Conservation (phyloP, 1,139 yeast genomes). For the Blastobotrys arbuscula region DNA sequence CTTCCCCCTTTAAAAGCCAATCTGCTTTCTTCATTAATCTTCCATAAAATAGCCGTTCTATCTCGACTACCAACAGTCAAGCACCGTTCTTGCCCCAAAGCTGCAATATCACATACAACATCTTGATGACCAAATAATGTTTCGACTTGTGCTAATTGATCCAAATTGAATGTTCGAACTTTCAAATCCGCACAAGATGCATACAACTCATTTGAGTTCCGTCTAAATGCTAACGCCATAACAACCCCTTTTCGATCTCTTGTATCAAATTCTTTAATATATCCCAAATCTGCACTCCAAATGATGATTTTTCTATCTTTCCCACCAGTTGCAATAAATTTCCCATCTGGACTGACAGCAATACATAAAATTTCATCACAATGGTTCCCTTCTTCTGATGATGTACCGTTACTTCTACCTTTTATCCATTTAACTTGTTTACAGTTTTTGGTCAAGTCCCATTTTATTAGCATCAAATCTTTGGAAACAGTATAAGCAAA, state of each 20-base stretch:
- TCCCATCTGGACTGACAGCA: slow-evolving; percentile 85
- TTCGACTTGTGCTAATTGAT: slow-evolving; percentile 84
- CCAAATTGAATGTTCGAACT: slow-evolving; percentile 79
- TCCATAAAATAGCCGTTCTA: slow-evolving; percentile 94
- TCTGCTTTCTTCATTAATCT: slow-evolving; percentile 89
- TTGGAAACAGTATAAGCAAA: slow-evolving; percentile 77
- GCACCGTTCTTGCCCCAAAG: slow-evolving; percentile 82
- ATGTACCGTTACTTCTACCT: slow-evolving; percentile 43
- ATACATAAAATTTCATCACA: slow-evolving; percentile 68
- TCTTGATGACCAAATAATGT: slow-evolving; percentile 95
- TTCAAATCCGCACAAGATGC: slow-evolving; percentile 92
- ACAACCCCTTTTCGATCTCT: slow-evolving; percentile 65
- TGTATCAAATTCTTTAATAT: slow-evolving; percentile 71
- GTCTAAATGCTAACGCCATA: slow-evolving; percentile 67
- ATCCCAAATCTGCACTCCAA: slow-evolving; percentile 76
- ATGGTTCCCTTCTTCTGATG: slow-evolving; percentile 48
- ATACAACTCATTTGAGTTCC: slow-evolving; percentile 76
- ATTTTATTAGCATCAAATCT: slow-evolving; percentile 73
- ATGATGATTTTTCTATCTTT: slow-evolving; percentile 71
- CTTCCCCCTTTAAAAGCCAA: slow-evolving; percentile 93
- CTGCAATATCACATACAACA: slow-evolving; percentile 69
- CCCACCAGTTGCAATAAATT: slow-evolving; percentile 86
- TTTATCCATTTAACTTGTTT: slow-evolving; percentile 55
- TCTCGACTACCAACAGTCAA: slow-evolving; percentile 94
- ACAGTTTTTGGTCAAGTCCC: slow-evolving; percentile 48